Percentiles rank a stretch among this genome's conserved stretches.
These are phyloP conservation scores for Debaryomyces hansenii DNA, from an alignment of 805 yeast genomes.

Conservation along the genomic window DNA sequence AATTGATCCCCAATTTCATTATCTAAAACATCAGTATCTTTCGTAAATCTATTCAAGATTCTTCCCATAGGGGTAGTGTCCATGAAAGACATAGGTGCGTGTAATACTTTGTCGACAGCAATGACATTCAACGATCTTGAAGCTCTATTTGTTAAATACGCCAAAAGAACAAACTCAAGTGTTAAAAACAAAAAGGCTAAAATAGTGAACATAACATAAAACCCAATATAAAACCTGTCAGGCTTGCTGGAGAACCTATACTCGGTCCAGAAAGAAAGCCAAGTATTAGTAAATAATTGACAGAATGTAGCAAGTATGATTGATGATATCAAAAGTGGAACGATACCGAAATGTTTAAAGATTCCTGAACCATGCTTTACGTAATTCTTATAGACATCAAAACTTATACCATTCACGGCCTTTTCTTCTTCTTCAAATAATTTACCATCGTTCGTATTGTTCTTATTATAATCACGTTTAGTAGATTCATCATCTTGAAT, in stretches of 20 bases:
- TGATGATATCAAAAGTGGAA: slow-evolving; percentile 18
- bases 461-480: slow-evolving; percentile 29
- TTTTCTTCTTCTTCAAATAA: slow-evolving; percentile 51
- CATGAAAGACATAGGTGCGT: slow-evolving; percentile 79
- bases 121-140: slow-evolving; percentile 57
- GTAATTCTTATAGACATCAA: slow-evolving; percentile 51
- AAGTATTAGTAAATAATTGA: slow-evolving; percentile 62
- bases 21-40: slow-evolving; percentile 83
- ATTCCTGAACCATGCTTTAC: slow-evolving; percentile 56
- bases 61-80: slow-evolving; percentile 90
- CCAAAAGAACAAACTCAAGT: slow-evolving; percentile 46
- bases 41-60: slow-evolving; percentile 80
- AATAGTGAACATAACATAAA: slow-evolving; percentile 63
- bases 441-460: slow-evolving; percentile 21
- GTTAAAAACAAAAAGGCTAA: slow-evolving; percentile 46
- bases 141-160: slow-evolving; percentile 52
- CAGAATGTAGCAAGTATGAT: slow-evolving; percentile 47
- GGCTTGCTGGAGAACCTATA: slow-evolving; percentile 47
- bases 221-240: slow-evolving; percentile 67
- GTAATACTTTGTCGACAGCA: slow-evolving; percentile 61
- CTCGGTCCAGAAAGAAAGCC: slow-evolving; percentile 83
- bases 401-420: slow-evolving; percentile 55
- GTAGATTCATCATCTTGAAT: slow-evolving; percentile 33
- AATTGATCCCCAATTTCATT: slow-evolving; percentile 74
- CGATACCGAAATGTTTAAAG: slow-evolving; percentile 25